These are phyloP conservation scores for Ophiostoma sp. DNA, from an alignment of 2,329 filamentous ascomycete genomes.

Conservation along the genomic window DNA sequence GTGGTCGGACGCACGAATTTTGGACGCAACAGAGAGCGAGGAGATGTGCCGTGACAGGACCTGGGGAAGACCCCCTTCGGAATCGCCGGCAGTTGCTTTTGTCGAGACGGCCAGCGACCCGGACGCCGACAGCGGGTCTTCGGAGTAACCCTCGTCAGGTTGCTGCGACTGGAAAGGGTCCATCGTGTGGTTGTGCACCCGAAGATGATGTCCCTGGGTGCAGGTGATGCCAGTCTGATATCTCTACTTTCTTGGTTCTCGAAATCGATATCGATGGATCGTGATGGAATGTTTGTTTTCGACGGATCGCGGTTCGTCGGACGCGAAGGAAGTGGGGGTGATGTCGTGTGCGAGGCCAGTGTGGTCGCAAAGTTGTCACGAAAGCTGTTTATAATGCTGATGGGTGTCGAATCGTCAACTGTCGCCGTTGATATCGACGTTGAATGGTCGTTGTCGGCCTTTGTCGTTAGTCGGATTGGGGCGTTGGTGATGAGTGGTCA, in stretches of 20 bases:
- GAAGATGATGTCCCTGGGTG: neutral
- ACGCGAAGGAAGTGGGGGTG: neutral
- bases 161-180: constrained; percentile 43
- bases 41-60: constrained; percentile 54
- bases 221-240: neutral
- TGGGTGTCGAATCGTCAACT: neutral
- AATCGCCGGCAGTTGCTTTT: constrained; percentile 34
- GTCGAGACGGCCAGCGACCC: constrained; percentile 37
- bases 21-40: constrained; percentile 42
- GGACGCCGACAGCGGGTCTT: constrained; percentile 59
- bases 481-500: neutral
- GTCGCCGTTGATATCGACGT: neutral
- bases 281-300: neutral
- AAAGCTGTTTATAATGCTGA: neutral
- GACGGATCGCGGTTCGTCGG: constrained; percentile 3
- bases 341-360: neutral
- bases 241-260: too few relatives aligned
- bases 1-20: constrained; percentile 24
- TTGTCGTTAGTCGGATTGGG: neutral
- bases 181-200: constrained; percentile 17
- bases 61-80: constrained; percentile 37
- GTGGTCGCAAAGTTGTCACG: neutral
- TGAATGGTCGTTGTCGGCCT: neutral
- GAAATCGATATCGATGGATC: neutral
- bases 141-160: constrained; percentile 85